Percentiles rank a stretch among this genome's conserved stretches.
These are phyloP conservation scores for Leishmania mexicana DNA, from an alignment of 208 protist genomes.

Conservation along the genomic window DNA sequence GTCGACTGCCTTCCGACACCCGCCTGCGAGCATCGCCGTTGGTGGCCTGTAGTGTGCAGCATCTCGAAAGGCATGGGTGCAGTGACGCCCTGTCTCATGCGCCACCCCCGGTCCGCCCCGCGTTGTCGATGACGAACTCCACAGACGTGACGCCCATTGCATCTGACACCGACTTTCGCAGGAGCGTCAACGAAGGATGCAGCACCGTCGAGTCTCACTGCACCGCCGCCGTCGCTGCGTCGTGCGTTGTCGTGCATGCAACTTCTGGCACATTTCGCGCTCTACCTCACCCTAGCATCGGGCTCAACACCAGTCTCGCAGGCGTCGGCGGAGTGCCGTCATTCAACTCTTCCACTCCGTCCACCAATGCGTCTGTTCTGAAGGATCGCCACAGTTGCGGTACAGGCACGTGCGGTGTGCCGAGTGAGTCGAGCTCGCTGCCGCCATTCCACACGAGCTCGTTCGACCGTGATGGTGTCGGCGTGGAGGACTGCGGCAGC, in stretches of 20 bases:
- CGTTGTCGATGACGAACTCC: neutral
- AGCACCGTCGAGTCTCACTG: neutral
- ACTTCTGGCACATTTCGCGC: neutral
- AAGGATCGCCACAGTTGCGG: conserved; percentile 4
- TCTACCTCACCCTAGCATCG: neutral
- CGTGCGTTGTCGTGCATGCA: neutral
- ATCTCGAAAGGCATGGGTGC: neutral
- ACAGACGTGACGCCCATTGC: neutral
- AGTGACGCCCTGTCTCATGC: neutral
- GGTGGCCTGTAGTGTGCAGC: neutral
- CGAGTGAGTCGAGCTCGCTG: neutral
- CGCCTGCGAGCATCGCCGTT: neutral
- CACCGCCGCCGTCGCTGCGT: neutral
- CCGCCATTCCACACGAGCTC: neutral
- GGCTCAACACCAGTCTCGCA: neutral
- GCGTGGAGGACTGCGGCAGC: neutral
- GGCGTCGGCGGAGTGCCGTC: neutral
- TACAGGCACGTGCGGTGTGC: neutral
- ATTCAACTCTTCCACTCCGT: conserved; percentile 4
- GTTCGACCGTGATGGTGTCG: neutral
- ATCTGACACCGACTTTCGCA: neutral
- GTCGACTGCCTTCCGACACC: neutral
- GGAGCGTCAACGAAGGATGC: neutral
- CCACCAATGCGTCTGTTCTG: neutral
- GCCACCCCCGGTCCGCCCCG: too few species aligned